Base-by-base conservation (phyloP, 805 yeast species). In the Yarrowia deformans region DNA sequence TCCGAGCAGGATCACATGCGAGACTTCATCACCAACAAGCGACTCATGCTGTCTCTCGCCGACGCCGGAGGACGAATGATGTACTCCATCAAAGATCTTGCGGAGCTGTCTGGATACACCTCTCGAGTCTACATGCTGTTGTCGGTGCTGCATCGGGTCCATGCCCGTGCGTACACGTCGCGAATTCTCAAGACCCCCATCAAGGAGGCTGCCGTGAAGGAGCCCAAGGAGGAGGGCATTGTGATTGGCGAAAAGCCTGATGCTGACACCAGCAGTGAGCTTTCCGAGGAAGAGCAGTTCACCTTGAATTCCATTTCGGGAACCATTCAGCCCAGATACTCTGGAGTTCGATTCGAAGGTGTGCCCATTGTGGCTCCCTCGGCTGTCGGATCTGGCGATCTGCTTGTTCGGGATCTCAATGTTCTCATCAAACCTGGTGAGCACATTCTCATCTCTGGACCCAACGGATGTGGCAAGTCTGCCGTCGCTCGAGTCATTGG, bases 61-160 rank as follows among this genome's bases (percentile, higher is more conserved):
- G 98, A 93, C 80, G 97, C 98, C 0, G 98, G 98, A 5, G 90
- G 96, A 14, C 84, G 97, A 73, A 84, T 93, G 79, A 93, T 93
- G 97, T 92, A 91, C 78, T 92, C 98, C 1, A 90, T 93, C 73
- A 93, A 93, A 77, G 97, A 93, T 78, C 84, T 93, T 29, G 90
- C 95, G n/a, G 93, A 89, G 77, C 83, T 93, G 68, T 90, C 97
- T 0, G 97, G 98, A 13, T 90, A 90, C 76, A 91, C 97, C 0
- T 94, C 91, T 74, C 81, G 97, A 72, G 90, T 93, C 4, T 93
- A 91, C 79, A 85, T 86, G 19, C 81, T 93, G 66, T 80, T 93
- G 68, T 83, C 90, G n/a, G 87, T 88, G 37, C 81, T 93, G 70
- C 97, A 93, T 79, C 86, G 90, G 75, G 94, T 90, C 16, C 97